Conservation (phyloP, 805 yeast genomes). For the Pichia exigua region DNA sequence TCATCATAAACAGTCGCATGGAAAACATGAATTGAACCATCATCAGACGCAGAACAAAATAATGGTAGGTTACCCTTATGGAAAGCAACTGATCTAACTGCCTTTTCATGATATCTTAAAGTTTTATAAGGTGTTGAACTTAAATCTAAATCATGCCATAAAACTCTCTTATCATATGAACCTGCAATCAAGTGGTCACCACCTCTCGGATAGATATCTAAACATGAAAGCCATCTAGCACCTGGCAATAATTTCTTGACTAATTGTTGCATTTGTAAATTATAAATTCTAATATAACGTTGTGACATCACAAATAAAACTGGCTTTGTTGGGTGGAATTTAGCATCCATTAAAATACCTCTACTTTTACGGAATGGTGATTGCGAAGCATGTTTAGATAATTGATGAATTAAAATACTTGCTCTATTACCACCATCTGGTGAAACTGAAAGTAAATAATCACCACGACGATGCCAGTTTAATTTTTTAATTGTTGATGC, state of each 20-base stretch:
- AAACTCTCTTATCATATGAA: constrained; percentile 87
- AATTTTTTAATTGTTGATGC: constrained; percentile 64
- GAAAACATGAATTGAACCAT: constrained; percentile 87
- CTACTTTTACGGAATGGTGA: constrained; percentile 90
- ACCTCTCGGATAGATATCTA: constrained; percentile 85
- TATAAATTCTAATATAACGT: constrained; percentile 84
- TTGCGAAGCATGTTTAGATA: constrained; percentile 90
- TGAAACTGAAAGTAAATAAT: constrained; percentile 93
- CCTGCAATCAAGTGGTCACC: constrained; percentile 93
- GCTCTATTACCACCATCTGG: constrained; percentile 77
- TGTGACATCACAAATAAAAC: constrained; percentile 91
- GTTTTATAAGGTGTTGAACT: constrained; percentile 89
- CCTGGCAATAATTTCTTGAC: constrained; percentile 88
- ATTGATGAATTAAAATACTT: constrained; percentile 88
- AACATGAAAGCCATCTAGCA: constrained; percentile 85
- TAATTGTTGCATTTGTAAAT: constrained; percentile 76
- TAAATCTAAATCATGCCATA: constrained; percentile 96
- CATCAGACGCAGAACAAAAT: constrained; percentile 93
- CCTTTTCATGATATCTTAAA: constrained; percentile 87
- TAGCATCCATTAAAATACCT: constrained; percentile 93
- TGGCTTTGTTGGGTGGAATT: constrained; percentile 95
- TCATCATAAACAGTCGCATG: constrained; percentile 96
- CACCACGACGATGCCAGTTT: constrained; percentile 97
- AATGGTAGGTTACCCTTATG: constrained; percentile 82
- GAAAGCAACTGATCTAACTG: constrained; percentile 81